Evolutionary conservation across 345 rosid genomes (phyloP).

Genomic region (Syzygium jambos): DNA sequence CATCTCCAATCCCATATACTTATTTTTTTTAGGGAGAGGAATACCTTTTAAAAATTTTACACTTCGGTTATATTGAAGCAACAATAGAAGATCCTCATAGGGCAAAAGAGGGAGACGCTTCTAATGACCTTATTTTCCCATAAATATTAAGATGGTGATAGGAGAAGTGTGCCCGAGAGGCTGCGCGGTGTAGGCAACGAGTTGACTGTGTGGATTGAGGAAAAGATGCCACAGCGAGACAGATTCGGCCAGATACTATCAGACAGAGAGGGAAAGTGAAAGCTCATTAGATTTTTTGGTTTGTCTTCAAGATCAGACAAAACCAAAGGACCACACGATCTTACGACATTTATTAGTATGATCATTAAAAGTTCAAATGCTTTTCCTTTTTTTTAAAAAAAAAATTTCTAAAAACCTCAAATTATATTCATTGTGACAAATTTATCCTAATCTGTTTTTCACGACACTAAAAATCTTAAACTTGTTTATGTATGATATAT

Average conservation of each 20-base stretch:
- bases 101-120: neutral
- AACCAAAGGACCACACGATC: neutral
- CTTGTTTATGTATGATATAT: too few relatives aligned
- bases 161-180: neutral
- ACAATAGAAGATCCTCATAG: neutral
- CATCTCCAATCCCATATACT: too few relatives aligned
- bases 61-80: neutral
- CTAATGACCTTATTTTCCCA: neutral
- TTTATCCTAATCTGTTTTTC: too few relatives aligned
- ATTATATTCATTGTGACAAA: too few relatives aligned
- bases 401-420: too few relatives aligned
- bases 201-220: neutral
- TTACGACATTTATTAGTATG: neutral
- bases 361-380: neutral
- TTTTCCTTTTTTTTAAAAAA: too few relatives aligned
- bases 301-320: neutral
- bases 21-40: too few relatives aligned
- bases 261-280: constrained; percentile 8
- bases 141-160: neutral
- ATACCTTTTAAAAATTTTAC: too few relatives aligned
- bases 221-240: neutral
- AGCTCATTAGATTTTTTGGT: neutral
- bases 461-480: too few relatives aligned
- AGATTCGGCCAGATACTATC: neutral
- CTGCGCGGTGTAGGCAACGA: neutral